These are phyloP conservation scores for Pisolithus microcarpus DNA, from an alignment of 768 basidiomycete species.

Conservation along the genomic window DNA sequence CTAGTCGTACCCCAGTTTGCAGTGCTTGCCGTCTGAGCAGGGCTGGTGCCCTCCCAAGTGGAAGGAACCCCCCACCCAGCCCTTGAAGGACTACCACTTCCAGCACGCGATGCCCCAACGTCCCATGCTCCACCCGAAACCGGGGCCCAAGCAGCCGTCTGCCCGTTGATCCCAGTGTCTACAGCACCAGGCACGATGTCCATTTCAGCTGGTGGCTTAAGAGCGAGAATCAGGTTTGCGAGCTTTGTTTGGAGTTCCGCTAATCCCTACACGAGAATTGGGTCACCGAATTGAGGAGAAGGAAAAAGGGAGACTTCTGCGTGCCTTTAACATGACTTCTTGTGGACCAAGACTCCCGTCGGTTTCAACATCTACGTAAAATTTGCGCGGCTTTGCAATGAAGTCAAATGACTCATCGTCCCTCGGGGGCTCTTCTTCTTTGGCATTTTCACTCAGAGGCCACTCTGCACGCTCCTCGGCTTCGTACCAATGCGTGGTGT, in stretches of 20 bases:
- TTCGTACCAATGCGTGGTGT: conserved; percentile 95
- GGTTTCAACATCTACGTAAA: conserved; percentile 93
- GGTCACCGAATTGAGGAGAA: not conserved
- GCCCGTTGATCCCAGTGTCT: conserved; percentile 18
- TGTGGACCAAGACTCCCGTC: conserved; percentile 86
- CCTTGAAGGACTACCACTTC: conserved; percentile 25
- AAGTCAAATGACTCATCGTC: conserved; percentile 86
- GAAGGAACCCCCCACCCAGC: conserved; percentile 23
- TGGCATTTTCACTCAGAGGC: conserved; percentile 84
- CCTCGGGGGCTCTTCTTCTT: conserved; percentile 72
- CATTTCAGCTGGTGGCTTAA: conserved; percentile 57
- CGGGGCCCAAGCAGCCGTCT: conserved; percentile 17
- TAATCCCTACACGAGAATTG: conserved; percentile 46
- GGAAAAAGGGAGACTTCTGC: conserved; percentile 1
- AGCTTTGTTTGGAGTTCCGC: conserved; percentile 74
- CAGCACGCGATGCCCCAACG: conserved; percentile 24
- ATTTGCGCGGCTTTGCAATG: conserved; percentile 79
- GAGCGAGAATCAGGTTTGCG: conserved; percentile 68
- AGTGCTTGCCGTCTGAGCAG: conserved; percentile 13
- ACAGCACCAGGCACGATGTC: conserved; percentile 41
- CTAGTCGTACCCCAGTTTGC: conserved; percentile 10
- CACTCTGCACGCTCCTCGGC: conserved; percentile 76
- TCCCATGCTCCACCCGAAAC: conserved; percentile 20
- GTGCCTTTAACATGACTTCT: conserved; percentile 81
- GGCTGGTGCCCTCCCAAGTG: conserved; percentile 20